Percentiles rank a stretch among this genome's conserved stretches.
These are phyloP conservation scores for Darksidea phi DNA, from an alignment of 495 filamentous ascomycete species.

Conservation along the genomic window DNA sequence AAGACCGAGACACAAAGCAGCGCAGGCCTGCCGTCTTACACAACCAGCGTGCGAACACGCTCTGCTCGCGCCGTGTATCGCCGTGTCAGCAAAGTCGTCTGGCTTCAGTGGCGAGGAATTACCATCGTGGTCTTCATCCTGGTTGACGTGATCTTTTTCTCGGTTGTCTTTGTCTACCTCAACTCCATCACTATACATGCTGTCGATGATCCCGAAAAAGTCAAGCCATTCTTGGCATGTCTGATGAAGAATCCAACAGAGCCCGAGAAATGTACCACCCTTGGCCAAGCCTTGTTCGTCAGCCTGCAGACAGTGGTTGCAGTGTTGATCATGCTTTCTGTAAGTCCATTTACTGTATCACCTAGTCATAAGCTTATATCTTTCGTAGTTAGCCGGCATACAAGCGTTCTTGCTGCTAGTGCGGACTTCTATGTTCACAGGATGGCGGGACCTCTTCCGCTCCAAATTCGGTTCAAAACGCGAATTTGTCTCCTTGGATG, in stretches of 20 bases:
- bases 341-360: conserved; percentile 47
- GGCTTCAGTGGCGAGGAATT: conserved; percentile 91
- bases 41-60: conserved; percentile 71
- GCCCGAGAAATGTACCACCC: conserved; percentile 61
- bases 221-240: conserved; percentile 70
- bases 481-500: conserved; percentile 89
- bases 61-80: conserved; percentile 86
- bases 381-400: conserved; percentile 68
- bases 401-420: conserved; percentile 80
- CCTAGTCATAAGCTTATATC: conserved; percentile 8
- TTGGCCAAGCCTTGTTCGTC: conserved; percentile 60
- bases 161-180: conserved; percentile 82
- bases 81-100: conserved; percentile 79
- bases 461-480: conserved; percentile 47
- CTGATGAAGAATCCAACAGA: conserved; percentile 58
- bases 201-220: conserved; percentile 52
- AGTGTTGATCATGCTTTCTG: conserved; percentile 74
- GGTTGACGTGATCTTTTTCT: conserved; percentile 86
- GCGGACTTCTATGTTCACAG: conserved; percentile 76
- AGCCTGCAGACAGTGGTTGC: conserved; percentile 76
- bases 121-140: conserved; percentile 83
- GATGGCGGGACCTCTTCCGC: conserved; percentile 71
- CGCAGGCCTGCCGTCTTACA: conserved; percentile 75
- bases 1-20: conserved; percentile 57
- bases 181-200: conserved; percentile 65